A percentile compares a stretch with the other conserved stretches of the same genome.
Conservation (phyloP, 2,329 filamentous ascomycete genomes). For the Hypoxylon sp. region DNA sequence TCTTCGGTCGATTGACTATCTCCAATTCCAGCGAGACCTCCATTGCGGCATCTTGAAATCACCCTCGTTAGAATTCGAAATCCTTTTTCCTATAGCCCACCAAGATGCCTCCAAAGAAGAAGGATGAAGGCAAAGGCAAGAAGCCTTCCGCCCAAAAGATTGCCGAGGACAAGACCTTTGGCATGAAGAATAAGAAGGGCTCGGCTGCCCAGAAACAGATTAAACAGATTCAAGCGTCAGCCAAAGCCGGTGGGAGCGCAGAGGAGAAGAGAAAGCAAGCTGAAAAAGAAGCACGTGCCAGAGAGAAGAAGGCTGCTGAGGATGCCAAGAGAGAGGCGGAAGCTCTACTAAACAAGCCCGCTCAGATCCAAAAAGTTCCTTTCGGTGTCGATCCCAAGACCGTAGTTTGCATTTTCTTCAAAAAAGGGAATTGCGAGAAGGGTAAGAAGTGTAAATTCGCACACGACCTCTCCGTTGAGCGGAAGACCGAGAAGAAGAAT, state of each 20-base stretch:
- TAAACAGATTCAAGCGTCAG: slow-evolving; percentile 82
- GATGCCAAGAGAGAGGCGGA: slow-evolving; percentile 84
- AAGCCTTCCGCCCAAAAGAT: slow-evolving; percentile 71
- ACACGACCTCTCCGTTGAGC: slow-evolving; percentile 89
- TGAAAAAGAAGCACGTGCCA: slow-evolving; percentile 77
- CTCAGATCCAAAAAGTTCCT: slow-evolving; percentile 96
- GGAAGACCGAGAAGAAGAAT: slow-evolving; percentile 93
- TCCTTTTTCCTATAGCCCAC: slow-evolving; percentile 41
- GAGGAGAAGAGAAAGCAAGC: slow-evolving; percentile 87
- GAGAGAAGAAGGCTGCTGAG: slow-evolving; percentile 93
- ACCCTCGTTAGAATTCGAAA: background rate
- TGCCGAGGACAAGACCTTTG: slow-evolving; percentile 96
- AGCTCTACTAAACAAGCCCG: slow-evolving; percentile 88
- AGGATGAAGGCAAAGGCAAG: slow-evolving; percentile 68
- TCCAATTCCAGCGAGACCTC: background rate
- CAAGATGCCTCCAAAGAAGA: slow-evolving; percentile 80
- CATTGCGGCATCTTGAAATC: background rate
- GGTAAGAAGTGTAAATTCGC: slow-evolving; percentile 98
- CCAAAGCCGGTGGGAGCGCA: slow-evolving; percentile 80
- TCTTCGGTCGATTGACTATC: slow-evolving; percentile 1
- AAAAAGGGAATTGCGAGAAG: slow-evolving; percentile 98
- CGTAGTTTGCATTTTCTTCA: slow-evolving; percentile 95
- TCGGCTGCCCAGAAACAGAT: slow-evolving; percentile 91
- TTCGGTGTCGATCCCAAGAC: slow-evolving; percentile 99
- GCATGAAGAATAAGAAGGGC: slow-evolving; percentile 99